phyloP scores from a whole-genome alignment of 2,329 filamentous ascomycete species.

The Tolypocladium ovalisporum region DNA sequence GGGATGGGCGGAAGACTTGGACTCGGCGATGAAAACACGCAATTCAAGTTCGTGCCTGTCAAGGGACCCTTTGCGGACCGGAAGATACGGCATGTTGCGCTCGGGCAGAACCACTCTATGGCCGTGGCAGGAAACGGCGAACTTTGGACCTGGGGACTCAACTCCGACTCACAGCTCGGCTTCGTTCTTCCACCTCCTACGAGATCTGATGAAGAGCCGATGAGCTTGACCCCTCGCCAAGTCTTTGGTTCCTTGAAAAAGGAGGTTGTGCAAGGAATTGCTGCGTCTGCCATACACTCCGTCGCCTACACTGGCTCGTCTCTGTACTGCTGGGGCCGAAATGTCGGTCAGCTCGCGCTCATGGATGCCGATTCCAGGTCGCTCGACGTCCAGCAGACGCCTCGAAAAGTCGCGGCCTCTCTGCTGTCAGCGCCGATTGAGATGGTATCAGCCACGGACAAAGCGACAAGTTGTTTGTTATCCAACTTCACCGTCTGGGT shows the following conservation, averaged over 20 bases:
- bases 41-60: constrained; percentile 77
- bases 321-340: constrained; percentile 90
- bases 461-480: constrained; percentile 75
- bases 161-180: constrained; percentile 74
- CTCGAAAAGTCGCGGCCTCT: constrained; percentile 80
- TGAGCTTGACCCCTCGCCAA: constrained; percentile 72
- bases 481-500: constrained; percentile 85
- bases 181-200: constrained; percentile 61
- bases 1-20: constrained; percentile 84
- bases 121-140: constrained; percentile 80
- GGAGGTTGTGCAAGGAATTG: constrained; percentile 68
- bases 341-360: constrained; percentile 84
- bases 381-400: constrained; percentile 69
- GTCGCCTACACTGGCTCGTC: constrained; percentile 74
- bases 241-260: constrained; percentile 88
- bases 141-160: constrained; percentile 90
- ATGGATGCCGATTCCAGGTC: constrained; percentile 93
- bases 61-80: constrained; percentile 66
- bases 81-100: constrained; percentile 63
- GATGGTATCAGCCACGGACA: constrained; percentile 80
- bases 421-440: constrained; percentile 56
- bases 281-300: constrained; percentile 85
- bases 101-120: constrained; percentile 87
- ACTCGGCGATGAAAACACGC: constrained; percentile 78
- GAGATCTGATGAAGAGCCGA: constrained; percentile 69